phyloP scores from a whole-genome alignment of 306 rosid species.

The Mimosa bimucronata region DNA sequence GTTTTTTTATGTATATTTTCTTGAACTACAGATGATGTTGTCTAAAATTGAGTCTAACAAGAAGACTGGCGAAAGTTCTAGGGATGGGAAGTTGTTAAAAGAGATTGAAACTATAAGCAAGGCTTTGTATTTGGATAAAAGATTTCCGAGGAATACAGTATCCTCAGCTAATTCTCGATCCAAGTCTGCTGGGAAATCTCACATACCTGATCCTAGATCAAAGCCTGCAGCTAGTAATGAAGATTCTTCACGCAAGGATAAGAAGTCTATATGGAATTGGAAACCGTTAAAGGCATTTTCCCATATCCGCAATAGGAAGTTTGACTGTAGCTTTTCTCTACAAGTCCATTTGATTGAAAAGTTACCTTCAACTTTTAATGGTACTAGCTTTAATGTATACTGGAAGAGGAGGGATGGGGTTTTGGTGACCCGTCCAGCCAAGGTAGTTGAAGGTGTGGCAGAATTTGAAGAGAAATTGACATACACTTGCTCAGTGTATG shows the following conservation, averaged over 20 bases:
- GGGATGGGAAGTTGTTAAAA: constrained; percentile 53
- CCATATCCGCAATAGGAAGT: constrained; percentile 59
- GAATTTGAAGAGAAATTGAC: constrained; percentile 74
- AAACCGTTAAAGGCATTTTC: constrained; percentile 71
- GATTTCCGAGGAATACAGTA: constrained; percentile 43
- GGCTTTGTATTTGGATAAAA: constrained; percentile 50
- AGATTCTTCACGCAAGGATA: constrained; percentile 62
- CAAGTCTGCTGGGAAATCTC: constrained; percentile 44
- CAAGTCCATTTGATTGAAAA: constrained; percentile 79
- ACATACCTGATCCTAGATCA: constrained; percentile 45
- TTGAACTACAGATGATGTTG: constrained; percentile 49
- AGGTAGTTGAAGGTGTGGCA: constrained; percentile 59
- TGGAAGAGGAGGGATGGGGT: constrained; percentile 82
- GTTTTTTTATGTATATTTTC: neutral
- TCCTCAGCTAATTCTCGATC: constrained; percentile 31
- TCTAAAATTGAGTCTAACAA: constrained; percentile 58
- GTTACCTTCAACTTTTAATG: constrained; percentile 59
- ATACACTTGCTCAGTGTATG: constrained; percentile 68
- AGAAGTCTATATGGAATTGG: constrained; percentile 91
- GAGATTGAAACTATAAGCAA: constrained; percentile 72
- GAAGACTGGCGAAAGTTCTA: constrained; percentile 65
- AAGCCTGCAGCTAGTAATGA: constrained; percentile 48
- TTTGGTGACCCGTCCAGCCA: constrained; percentile 68
- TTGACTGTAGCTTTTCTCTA: constrained; percentile 80
- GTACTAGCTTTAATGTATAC: constrained; percentile 61